phyloP scores from a whole-genome alignment of 306 rosid genomes.

The Abrus pulchellus region DNA sequence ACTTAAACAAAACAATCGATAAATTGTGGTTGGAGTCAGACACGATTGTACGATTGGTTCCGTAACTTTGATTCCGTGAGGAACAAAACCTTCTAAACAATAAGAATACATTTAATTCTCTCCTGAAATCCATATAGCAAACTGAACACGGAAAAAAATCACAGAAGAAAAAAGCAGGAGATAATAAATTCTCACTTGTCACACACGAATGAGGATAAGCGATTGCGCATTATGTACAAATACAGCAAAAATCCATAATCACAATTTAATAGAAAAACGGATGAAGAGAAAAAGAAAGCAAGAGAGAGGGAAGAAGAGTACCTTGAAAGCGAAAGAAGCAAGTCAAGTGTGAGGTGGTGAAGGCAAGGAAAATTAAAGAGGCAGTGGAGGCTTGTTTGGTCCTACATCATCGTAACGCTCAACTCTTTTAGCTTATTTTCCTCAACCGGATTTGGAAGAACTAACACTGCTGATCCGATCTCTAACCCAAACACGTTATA shows the following conservation, averaged over 20 bases:
- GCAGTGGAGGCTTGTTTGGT: background rate
- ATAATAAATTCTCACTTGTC: slow-evolving; percentile 29
- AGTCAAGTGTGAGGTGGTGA: slow-evolving; percentile 35
- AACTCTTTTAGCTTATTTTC: slow-evolving; percentile 24
- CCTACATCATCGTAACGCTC: background rate
- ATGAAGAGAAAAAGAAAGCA: slow-evolving; percentile 19
- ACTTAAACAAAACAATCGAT: background rate
- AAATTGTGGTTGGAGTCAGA: background rate
- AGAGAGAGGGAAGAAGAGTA: slow-evolving; percentile 22
- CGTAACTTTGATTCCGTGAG: slow-evolving; percentile 19
- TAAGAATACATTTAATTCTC: background rate
- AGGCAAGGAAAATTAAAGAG: slow-evolving; percentile 5
- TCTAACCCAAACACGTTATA: background rate
- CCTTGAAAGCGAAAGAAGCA: slow-evolving; percentile 48
- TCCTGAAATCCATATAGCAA: slow-evolving; percentile 35
- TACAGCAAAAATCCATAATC: slow-evolving; percentile 27
- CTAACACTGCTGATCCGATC: slow-evolving; percentile 51
- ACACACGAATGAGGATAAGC: slow-evolving; percentile 19
- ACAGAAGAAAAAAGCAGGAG: slow-evolving; percentile 21
- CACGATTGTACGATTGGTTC: slow-evolving; percentile 31
- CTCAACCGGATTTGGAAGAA: slow-evolving; percentile 21
- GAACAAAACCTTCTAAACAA: slow-evolving; percentile 21
- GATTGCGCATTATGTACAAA: slow-evolving; percentile 45
- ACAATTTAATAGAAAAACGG: background rate
- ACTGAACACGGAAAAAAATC: slow-evolving; percentile 12